Percentiles rank a stretch among this genome's conserved stretches.
phyloP scores from a whole-genome alignment of 305 asterid species.

The Fraxinus dipetala region DNA sequence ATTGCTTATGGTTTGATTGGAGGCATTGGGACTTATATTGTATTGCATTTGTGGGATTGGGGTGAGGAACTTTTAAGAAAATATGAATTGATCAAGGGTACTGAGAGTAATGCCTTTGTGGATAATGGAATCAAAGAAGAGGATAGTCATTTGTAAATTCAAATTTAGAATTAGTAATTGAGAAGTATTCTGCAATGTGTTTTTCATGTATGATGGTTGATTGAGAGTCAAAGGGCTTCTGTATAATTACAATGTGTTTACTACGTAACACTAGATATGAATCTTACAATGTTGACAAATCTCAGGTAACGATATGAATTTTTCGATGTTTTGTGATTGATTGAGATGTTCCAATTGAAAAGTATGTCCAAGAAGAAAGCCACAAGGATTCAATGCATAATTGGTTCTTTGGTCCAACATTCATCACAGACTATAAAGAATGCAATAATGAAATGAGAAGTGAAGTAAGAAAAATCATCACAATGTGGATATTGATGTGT shows the following conservation, averaged over 20 bases:
- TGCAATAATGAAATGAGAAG: neutral
- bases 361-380: neutral
- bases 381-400: neutral
- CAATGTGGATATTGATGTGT: neutral
- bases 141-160: constrained; percentile 12
- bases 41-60: constrained; percentile 81
- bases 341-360: neutral
- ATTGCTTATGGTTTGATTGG: constrained; percentile 92
- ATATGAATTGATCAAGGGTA: constrained; percentile 31
- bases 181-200: neutral
- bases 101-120: neutral
- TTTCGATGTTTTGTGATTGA: neutral
- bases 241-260: neutral
- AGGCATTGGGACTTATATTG: constrained; percentile 73
- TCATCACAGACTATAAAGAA: neutral
- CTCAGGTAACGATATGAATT: neutral
- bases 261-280: neutral
- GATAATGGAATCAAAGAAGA: constrained; percentile 26
- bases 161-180: neutral
- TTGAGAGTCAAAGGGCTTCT: neutral
- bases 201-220: neutral
- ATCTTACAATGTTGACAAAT: neutral
- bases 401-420: neutral
- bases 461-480: neutral
- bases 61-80: constrained; percentile 30